Base-by-base conservation (phyloP, 1,139 yeast genomes). In the Kodamaea ohmeri region DNA sequence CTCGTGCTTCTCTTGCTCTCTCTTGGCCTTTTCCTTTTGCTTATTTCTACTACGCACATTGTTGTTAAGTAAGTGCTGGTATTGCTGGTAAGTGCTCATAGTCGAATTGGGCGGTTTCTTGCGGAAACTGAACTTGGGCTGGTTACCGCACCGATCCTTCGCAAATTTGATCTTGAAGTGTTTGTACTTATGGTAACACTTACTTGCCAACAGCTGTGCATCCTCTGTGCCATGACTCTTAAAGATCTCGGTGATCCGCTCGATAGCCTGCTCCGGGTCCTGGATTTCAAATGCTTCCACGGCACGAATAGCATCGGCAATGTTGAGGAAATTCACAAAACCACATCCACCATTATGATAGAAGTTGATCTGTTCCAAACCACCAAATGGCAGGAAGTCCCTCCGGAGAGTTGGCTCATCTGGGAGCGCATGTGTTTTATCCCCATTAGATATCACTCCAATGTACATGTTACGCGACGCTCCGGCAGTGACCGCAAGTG, bases 121-220 rank as follows among this genome's bases (percentile, higher is more conserved):
- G 48, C 58, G 66, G 55, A 60, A 69, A 45, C 63, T 65, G 50
- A 67, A 67, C 37, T 67, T 70, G 13, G 75, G 73, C 4, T 71
- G 72, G 43, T 68, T 68, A 2, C 73, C 76, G 52, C 76, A 71
- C 43, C 76, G 53, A 46, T 71, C 76, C 51, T 71, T 71, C 13
- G 71, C 76, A 50, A 67, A 71, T 42, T 69, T 67, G 38, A 71
- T 64, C 52, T 83, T 84, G 45, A 83, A 78, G 39, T 69, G 69
- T 20, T 73, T 65, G 37, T 50, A 49, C 34, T 38, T 47, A 25
- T 42, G 16, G 37, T 48, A 48, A 32, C 46, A 47, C 2, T 32
- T 29, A 14, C 20, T 19, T n/a, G 34, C 49, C 17, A 29, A 40
- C 11, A 18, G 9, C 4, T 25, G 22, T 6, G 27, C 17, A 17